Percentiles rank a stretch among this genome's conserved stretches.
Conservation (phyloP, 116 monocot species). For the Posidonia oceanica region DNA sequence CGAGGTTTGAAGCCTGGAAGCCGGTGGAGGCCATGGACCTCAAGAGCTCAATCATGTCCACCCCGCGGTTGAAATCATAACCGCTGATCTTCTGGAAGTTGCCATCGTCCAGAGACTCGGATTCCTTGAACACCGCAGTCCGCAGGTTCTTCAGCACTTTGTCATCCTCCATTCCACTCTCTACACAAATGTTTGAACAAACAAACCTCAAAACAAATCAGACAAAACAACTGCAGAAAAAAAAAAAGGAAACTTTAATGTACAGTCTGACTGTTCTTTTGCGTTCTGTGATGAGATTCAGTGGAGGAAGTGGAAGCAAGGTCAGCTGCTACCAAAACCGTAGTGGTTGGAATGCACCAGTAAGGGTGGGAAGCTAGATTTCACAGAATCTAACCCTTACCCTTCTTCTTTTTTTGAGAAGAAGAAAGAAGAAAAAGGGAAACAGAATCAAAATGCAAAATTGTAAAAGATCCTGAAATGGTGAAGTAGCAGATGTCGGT, state of each 20-base stretch:
- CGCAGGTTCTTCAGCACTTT: conserved; percentile 38
- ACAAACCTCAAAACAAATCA: neutral
- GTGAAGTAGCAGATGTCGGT: too few relatives aligned
- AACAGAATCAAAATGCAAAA: too few relatives aligned
- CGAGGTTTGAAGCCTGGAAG: conserved; percentile 91
- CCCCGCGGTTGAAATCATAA: conserved; percentile 63
- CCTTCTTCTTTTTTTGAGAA: too few relatives aligned
- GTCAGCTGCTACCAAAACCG: neutral
- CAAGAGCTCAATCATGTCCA: conserved; percentile 40
- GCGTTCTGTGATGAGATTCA: neutral
- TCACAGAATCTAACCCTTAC: too few relatives aligned
- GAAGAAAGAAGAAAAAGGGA: too few relatives aligned
- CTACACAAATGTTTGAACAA: neutral
- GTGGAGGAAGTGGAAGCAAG: neutral
- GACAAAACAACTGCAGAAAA: too few relatives aligned
- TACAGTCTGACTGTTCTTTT: neutral
- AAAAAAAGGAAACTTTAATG: too few relatives aligned
- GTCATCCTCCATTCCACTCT: conserved; percentile 10
- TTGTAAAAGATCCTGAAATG: too few relatives aligned
- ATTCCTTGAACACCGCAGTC: conserved; percentile 62
- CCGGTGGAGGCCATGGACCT: conserved; percentile 66
- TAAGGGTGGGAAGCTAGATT: too few relatives aligned
- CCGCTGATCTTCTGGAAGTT: conserved; percentile 45
- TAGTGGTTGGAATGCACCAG: too few relatives aligned
- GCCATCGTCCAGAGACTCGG: conserved; percentile 41